Evolutionary conservation across 805 yeast genomes (phyloP).

Genomic region (Saccharomycopsis microspora): DNA sequence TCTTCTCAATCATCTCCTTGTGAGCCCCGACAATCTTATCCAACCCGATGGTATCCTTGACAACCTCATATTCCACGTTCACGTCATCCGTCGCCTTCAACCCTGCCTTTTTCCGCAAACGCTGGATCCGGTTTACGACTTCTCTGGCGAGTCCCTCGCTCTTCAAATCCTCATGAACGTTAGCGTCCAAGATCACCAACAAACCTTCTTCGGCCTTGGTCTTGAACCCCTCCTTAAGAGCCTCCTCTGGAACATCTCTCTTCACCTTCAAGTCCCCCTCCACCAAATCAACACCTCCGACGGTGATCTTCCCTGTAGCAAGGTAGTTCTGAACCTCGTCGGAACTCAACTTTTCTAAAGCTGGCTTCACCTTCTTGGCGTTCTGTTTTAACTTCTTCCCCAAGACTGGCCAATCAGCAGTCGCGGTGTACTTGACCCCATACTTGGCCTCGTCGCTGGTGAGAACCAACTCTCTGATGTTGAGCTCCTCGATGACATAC

Average conservation of each 20-base stretch:
- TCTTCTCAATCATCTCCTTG: slow-evolving; percentile 58
- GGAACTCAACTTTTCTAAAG: slow-evolving; percentile 72
- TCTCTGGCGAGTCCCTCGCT: slow-evolving; percentile 96
- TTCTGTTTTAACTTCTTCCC: slow-evolving; percentile 96
- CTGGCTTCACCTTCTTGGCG: slow-evolving; percentile 88
- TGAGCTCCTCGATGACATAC: slow-evolving; percentile 84
- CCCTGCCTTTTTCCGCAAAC: slow-evolving; percentile 93
- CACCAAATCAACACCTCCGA: slow-evolving; percentile 81
- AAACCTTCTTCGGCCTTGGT: slow-evolving; percentile 84
- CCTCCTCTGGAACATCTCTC: slow-evolving; percentile 72
- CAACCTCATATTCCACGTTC: slow-evolving; percentile 63
- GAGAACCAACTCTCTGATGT: slow-evolving; percentile 77
- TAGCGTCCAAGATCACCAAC: slow-evolving; percentile 79
- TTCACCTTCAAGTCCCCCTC: slow-evolving; percentile 83
- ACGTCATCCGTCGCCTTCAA: slow-evolving; percentile 93
- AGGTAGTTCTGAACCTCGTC: slow-evolving; percentile 72
- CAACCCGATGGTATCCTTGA: slow-evolving; percentile 52
- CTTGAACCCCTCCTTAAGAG: slow-evolving; percentile 62
- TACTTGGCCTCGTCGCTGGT: slow-evolving; percentile 86
- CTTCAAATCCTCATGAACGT: slow-evolving; percentile 75
- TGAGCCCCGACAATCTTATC: slow-evolving; percentile 52
- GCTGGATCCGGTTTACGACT: slow-evolving; percentile 91
- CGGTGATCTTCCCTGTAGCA: slow-evolving; percentile 60
- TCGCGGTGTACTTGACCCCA: slow-evolving; percentile 86
- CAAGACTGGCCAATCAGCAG: slow-evolving; percentile 97